phyloP scores from a whole-genome alignment of 176 grass and related monocot genomes.

The Raddia guianensis region DNA sequence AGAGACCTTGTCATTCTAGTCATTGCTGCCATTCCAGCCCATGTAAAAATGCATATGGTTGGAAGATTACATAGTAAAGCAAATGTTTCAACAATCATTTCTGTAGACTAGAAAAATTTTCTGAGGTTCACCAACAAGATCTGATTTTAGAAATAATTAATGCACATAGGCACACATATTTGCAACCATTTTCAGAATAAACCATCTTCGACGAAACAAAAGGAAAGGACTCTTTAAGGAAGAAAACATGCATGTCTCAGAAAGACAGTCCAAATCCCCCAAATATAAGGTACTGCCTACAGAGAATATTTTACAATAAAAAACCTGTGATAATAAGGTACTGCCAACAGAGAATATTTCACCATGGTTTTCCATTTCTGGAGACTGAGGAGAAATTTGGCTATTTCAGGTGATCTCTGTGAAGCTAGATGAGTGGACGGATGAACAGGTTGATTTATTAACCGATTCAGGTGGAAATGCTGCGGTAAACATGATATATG shows the following conservation, averaged over 20 bases:
- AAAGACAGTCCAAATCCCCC: not conserved
- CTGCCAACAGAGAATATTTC: conserved; percentile 6
- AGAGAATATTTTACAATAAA: conserved; percentile 18
- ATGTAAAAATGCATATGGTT: not conserved
- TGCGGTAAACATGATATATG: conserved; percentile 74
- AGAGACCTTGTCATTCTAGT: not conserved
- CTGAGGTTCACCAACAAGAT: not conserved
- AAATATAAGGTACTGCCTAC: not conserved
- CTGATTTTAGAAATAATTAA: not conserved
- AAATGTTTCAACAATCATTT: conserved; percentile 5
- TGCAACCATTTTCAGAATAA: not conserved
- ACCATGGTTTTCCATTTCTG: conserved; percentile 14
- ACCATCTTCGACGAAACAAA: not conserved
- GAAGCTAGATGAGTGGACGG: conserved; percentile 93
- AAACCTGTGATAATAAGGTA: conserved; percentile 2
- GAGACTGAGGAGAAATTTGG: conserved; percentile 25
- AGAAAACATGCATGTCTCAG: not conserved
- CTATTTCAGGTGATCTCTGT: conserved; percentile 75
- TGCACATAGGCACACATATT: not conserved
- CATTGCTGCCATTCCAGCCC: not conserved
- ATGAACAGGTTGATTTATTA: conserved; percentile 85
- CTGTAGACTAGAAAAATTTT: conserved; percentile 14
- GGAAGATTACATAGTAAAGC: not conserved
- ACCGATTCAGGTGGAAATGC: conserved; percentile 72
- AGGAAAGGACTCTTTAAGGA: not conserved